Evolutionary conservation across 1,139 yeast genomes (phyloP).

Genomic region (Candida sp.): DNA sequence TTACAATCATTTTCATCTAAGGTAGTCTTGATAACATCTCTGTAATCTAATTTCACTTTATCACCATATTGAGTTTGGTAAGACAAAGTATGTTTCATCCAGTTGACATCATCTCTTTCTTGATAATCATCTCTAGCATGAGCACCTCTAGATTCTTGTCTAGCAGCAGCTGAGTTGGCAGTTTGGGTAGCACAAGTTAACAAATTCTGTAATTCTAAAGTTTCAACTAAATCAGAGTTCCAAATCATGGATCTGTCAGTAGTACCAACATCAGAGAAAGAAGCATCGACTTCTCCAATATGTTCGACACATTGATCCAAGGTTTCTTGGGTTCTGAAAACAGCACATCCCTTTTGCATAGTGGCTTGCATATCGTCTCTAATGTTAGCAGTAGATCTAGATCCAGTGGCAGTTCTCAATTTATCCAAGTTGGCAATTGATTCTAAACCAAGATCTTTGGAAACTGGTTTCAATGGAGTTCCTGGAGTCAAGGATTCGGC

Average conservation of each 20-base stretch:
- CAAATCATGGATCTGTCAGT: constrained; percentile 98
- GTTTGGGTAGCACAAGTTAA: constrained; percentile 98
- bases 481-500: constrained; percentile 85
- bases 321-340: constrained; percentile 91
- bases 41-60: constrained; percentile 73
- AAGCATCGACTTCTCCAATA: constrained; percentile 71
- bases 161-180: constrained; percentile 89
- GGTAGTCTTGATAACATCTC: constrained; percentile 80
- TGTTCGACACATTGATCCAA: constrained; percentile 89
- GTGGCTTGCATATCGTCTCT: constrained; percentile 92
- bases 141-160: constrained; percentile 99
- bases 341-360: constrained; percentile 97
- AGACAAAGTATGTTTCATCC: constrained; percentile 98
- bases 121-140: constrained; percentile 99
- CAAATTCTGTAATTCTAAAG: constrained; percentile 94
- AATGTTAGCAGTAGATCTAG: constrained; percentile 79
- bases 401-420: constrained; percentile 82
- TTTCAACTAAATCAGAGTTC: constrained; percentile 96
- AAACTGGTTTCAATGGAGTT: constrained; percentile 69
- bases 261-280: constrained; percentile 69
- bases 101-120: constrained; percentile 89
- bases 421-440: constrained; percentile 89
- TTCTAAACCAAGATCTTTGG: constrained; percentile 85
- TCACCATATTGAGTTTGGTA: constrained; percentile 81
- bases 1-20: constrained; percentile 92